These are phyloP conservation scores for Gastrolobium villosum DNA, from an alignment of 306 rosid species.

Conservation along the genomic window DNA sequence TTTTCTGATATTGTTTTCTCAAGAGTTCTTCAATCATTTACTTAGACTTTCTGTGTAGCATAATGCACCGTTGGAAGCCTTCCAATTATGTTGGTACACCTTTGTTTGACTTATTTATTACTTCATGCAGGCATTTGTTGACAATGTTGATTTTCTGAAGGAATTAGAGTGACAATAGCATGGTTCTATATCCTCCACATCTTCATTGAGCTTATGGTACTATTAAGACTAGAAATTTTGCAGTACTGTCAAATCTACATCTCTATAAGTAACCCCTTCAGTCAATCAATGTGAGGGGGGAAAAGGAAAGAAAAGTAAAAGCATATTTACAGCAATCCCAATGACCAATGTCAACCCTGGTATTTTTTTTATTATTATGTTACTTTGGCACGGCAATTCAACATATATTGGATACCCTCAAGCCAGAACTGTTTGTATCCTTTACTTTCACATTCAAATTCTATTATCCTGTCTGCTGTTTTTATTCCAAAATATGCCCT, in stretches of 20 bases:
- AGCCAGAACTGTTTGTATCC: constrained; percentile 82
- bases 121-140: constrained; percentile 70
- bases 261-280: constrained; percentile 44
- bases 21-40: constrained; percentile 1
- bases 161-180: constrained; percentile 63
- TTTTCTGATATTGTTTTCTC: not conserved
- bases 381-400: constrained; percentile 69
- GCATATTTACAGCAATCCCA: constrained; percentile 46
- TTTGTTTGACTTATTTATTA: constrained; percentile 16
- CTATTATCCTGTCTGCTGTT: constrained; percentile 77
- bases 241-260: constrained; percentile 35
- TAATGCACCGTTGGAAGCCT: not conserved
- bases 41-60: not conserved
- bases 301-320: constrained; percentile 4
- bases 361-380: constrained; percentile 38
- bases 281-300: constrained; percentile 17
- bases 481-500: constrained; percentile 86
- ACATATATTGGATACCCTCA: constrained; percentile 83
- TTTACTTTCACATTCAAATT: constrained; percentile 84
- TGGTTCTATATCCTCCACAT: constrained; percentile 43
- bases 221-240: constrained; percentile 40
- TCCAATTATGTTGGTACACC: not conserved
- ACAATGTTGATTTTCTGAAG: constrained; percentile 73
- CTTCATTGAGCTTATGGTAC: constrained; percentile 31
- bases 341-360: constrained; percentile 7